Percentiles rank a stretch among this genome's conserved stretches.
These are phyloP conservation scores for Pleurotus djamor DNA, from an alignment of 768 basidiomycete genomes.

Conservation along the genomic window DNA sequence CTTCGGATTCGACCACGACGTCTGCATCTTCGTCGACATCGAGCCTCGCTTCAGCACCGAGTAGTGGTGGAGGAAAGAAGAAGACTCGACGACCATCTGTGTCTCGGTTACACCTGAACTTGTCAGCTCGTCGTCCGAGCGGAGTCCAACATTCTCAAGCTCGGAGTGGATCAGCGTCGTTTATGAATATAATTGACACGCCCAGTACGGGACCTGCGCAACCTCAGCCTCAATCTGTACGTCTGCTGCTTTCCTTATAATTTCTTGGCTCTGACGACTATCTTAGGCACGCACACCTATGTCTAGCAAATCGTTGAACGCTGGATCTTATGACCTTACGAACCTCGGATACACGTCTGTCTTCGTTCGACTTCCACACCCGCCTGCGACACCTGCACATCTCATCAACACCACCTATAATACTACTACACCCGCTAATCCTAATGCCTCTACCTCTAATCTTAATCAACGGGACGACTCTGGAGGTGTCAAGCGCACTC, in stretches of 20 bases:
- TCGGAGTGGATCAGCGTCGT: slow-evolving; percentile 39
- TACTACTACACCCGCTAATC: slow-evolving; percentile 18
- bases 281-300: neutral
- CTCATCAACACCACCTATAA: slow-evolving; percentile 17
- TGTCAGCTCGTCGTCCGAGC: neutral
- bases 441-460: slow-evolving; percentile 18
- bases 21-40: too few species aligned
- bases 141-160: slow-evolving; percentile 36
- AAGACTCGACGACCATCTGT: slow-evolving; percentile 27
- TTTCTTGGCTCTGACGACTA: neutral
- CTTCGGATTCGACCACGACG: slow-evolving; percentile 31
- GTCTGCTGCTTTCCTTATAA: neutral
- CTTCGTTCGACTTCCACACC: slow-evolving; percentile 57
- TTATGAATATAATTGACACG: slow-evolving; percentile 41
- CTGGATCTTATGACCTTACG: slow-evolving; percentile 43
- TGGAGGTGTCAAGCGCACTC: slow-evolving; percentile 15
- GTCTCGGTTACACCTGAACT: slow-evolving; percentile 7
- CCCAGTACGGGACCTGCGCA: slow-evolving; percentile 25
- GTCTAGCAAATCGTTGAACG: neutral
- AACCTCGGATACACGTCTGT: slow-evolving; percentile 64
- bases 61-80: neutral
- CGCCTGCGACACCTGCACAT: slow-evolving; percentile 40
- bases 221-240: neutral
- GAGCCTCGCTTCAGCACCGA: too few species aligned
- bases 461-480: slow-evolving; percentile 5